phyloP scores from a whole-genome alignment of 208 protist genomes.

The Trichomonas gallinae region DNA sequence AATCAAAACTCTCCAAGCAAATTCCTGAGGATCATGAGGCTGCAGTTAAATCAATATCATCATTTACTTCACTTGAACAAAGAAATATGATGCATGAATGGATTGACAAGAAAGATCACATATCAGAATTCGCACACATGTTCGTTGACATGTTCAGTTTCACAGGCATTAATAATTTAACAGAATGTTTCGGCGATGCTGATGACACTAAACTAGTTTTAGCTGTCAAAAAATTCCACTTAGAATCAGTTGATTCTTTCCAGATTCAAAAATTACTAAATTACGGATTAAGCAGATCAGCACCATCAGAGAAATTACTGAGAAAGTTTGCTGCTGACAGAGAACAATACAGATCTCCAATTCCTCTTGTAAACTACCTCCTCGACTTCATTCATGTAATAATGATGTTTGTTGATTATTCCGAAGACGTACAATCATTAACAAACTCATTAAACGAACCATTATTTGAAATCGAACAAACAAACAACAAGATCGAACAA shows the following conservation, averaged over 20 bases:
- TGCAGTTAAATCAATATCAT: neutral
- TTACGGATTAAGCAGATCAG: neutral
- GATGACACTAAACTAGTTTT: neutral
- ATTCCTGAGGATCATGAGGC: neutral
- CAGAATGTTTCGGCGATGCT: neutral
- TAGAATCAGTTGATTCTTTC: neutral
- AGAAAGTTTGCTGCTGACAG: neutral
- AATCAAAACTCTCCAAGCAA: neutral
- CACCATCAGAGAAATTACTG: neutral
- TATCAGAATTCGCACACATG: neutral
- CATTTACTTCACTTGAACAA: neutral
- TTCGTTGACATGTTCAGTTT: neutral
- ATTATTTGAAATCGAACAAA: neutral
- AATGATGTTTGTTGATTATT: neutral
- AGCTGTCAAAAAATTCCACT: neutral
- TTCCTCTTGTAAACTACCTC: neutral
- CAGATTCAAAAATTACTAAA: neutral
- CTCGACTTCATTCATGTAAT: neutral
- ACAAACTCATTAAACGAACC: neutral
- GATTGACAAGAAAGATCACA: neutral
- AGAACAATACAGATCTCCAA: neutral
- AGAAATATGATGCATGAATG: neutral
- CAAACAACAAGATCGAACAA: neutral
- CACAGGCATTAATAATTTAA: neutral
- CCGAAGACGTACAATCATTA: neutral